Evolutionary conservation across 148 eudicot genomes (phyloP).

Genomic region (Cornus florida): DNA sequence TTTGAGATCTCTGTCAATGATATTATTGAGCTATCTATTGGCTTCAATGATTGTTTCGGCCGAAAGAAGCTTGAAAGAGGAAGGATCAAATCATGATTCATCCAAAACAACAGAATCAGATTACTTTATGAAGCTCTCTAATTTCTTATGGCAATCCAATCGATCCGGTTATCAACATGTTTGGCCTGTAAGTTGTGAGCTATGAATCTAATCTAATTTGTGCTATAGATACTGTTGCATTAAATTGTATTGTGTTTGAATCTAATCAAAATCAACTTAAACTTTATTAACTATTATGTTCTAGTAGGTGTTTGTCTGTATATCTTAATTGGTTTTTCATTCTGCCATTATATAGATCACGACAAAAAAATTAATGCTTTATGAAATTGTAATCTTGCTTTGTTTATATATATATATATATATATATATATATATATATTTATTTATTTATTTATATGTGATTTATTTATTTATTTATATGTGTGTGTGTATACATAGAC

Average conservation of each 20-base stretch:
- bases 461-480: no score
- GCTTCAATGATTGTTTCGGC: constrained; percentile 66
- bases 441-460: no score
- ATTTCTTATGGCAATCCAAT: constrained; percentile 62
- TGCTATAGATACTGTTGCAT: neutral
- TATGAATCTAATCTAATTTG: no score
- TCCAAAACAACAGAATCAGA: constrained; percentile 16
- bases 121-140: constrained; percentile 18
- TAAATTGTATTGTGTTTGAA: neutral
- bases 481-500: no score
- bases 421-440: no score
- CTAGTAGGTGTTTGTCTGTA: neutral
- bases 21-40: constrained; percentile 43
- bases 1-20: constrained; percentile 36
- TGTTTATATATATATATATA: no score
- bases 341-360: neutral
- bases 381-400: no score
- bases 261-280: neutral
- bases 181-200: constrained; percentile 75
- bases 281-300: neutral
- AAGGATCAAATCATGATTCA: neutral
- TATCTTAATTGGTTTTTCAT: neutral
- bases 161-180: constrained; percentile 70
- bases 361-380: neutral
- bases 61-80: constrained; percentile 47